Evolutionary conservation across 192 early-diverging fungal species (phyloP), one percentile per base, ranked within the genome.

Genomic region (Chytriomyces confervae): DNA sequence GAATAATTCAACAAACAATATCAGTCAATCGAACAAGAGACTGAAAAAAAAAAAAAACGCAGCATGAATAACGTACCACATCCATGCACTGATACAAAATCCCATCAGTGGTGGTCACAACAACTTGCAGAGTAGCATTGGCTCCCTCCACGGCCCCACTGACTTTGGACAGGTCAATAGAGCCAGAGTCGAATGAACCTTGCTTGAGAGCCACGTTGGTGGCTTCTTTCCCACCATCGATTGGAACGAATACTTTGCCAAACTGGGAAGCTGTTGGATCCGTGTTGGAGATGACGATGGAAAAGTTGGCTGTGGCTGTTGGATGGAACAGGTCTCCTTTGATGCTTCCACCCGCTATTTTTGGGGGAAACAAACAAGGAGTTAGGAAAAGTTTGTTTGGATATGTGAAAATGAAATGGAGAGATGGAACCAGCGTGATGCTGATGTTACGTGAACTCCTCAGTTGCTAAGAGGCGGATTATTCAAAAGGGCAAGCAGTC

Each of bases 71-170:
- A 60, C 18, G 43, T 46, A 61, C 53, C 13, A 74, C 61, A 74
- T 74, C 72, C 9, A 46, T 46, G 61, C 72, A 74, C 76, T 86
- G 84, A 66, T 88, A 89, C 4, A 90, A 80, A 61, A 67, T 68
- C 5, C 79, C 82, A 64, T 90, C 87, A 20, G 85, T 86, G 18
- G 81, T 86, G 62, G 80, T 85, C 72, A 83, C 86, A 6, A 86
- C 61, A 50, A 87, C 64, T 71, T 90, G 89, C n/a, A 90, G 77
- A 50, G 86, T 87, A 23, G 85, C 89, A 66, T 83, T 84, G 50
- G 79, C 65, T 45, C 88, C 86, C 57, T 87, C 79, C 51, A 77
- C 78, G 43, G 80, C 78, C 45, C 66, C 79, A 48, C 80, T 24
- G 50, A 83, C 70, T 3, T 61, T 36, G 27, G 81, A 75, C 4